Evolutionary conservation across 768 basidiomycete genomes (phyloP), one percentile per base, ranked within the genome.

Genomic region (Naganishia antarctica): DNA sequence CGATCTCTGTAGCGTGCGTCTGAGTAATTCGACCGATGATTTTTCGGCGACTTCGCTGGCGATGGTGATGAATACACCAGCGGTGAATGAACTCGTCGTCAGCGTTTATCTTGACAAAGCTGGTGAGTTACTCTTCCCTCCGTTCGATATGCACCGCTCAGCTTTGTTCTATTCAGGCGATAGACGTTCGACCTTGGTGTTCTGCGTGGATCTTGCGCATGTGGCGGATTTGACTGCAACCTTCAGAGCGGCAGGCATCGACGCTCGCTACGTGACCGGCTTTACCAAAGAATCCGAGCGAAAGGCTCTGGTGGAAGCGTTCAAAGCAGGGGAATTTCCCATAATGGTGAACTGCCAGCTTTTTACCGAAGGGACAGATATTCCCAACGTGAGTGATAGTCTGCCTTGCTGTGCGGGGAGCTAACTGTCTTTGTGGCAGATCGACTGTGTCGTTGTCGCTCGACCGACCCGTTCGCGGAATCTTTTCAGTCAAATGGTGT

Each of bases 291-390:
- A 80, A 2, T 69, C 71, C 4, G 86, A 90, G 66, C 84, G 93
- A 12, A 83, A 82, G 67, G 80, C 81, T 2, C 78, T 91, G 1
- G 77, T 97, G 4, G 73, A 80, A 4, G 81, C 80, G 1, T 98
- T 97, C 77, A 85, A 82, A 71, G 79, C 80, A 7, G 87, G 89
- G 7, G 73, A 82, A 58, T 96, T 85, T 71, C 90, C 91, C 12
- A 89, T 98, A 1, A 80, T 98, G 28, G 78, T 97, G 48, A 97
- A 97, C 71, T 97, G 92, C 71, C 87, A 64, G 63, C 48, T 96
- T 50, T 80, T 96, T 68, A 94, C 91, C 0, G 92, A 96, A 80
- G 92, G 92, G 3, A 85, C 91, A 21, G 93, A 98, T 79, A 90
- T 97, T 58, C 93, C 93, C 2, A 90, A 89, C 65, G 53, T 57